phyloP scores from a whole-genome alignment of 225 moss, liverwort and hornwort genomes.

The Pseudoscleropodium purum region DNA sequence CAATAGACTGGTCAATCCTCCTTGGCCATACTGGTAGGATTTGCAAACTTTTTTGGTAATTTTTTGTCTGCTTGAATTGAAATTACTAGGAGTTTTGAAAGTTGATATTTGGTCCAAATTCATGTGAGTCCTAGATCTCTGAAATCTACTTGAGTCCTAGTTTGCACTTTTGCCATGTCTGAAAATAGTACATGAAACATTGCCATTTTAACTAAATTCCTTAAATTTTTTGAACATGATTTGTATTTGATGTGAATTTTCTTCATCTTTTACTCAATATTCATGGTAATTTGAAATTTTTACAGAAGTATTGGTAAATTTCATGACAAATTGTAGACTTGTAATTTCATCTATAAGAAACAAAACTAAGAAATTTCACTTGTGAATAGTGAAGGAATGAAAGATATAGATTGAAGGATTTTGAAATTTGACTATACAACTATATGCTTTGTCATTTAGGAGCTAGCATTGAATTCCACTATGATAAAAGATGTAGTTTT shows the following conservation, averaged over 20 bases:
- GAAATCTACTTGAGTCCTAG: too few species aligned
- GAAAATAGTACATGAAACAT: too few species aligned
- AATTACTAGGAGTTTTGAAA: too few species aligned
- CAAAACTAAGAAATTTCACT: neutral
- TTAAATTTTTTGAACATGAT: neutral
- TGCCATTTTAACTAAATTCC: too few species aligned
- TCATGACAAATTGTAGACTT: neutral
- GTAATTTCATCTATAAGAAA: neutral
- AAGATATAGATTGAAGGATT: neutral
- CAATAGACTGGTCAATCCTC: too few species aligned
- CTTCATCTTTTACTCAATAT: neutral
- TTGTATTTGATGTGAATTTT: neutral
- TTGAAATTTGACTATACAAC: neutral
- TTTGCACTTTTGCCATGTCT: too few species aligned
- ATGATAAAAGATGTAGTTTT: neutral
- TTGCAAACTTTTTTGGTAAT: too few species aligned
- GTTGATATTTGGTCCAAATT: too few species aligned
- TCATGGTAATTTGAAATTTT: neutral
- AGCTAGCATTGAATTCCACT: fast-evolving
- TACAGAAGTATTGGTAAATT: neutral
- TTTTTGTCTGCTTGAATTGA: too few species aligned
- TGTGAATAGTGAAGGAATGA: neutral
- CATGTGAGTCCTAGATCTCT: too few species aligned
- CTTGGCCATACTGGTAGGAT: too few species aligned
- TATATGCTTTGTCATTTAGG: fast-evolving